These are phyloP conservation scores for Mallotus repandus DNA, from an alignment of 441 rosid species.

Conservation along the genomic window DNA sequence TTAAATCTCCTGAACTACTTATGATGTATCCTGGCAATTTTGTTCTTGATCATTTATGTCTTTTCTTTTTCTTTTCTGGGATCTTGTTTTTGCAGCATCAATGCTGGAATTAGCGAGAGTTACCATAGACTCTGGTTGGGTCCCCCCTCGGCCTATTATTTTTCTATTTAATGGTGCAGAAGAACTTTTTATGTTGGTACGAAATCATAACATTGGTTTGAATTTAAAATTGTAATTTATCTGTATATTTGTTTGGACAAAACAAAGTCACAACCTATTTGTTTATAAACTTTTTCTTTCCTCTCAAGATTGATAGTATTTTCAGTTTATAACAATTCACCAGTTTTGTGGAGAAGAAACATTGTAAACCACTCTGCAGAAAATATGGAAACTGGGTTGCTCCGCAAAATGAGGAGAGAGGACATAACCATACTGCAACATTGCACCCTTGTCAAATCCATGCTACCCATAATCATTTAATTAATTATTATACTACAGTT, in stretches of 20 bases:
- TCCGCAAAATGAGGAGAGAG: background rate
- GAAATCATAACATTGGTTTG: slow-evolving; percentile 11
- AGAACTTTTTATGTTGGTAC: slow-evolving; percentile 94
- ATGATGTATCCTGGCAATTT: slow-evolving; percentile 8
- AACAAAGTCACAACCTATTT: background rate
- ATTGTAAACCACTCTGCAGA: background rate
- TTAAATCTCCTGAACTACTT: slow-evolving; percentile 20
- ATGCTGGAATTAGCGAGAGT: slow-evolving; percentile 90
- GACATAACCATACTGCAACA: slow-evolving; percentile 5
- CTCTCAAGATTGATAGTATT: background rate
- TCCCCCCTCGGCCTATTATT: slow-evolving; percentile 81
- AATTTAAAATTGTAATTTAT: background rate
- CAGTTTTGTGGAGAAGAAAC: background rate
- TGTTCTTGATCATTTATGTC: slow-evolving; percentile 16
- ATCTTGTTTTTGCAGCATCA: slow-evolving; percentile 58
- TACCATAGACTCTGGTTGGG: slow-evolving; percentile 79
- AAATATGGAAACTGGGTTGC: background rate
- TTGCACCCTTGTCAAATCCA: slow-evolving; percentile 11
- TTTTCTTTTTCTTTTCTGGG: slow-evolving; percentile 11
- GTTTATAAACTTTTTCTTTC: background rate
- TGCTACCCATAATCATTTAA: slow-evolving; percentile 14
- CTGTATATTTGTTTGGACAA: background rate
- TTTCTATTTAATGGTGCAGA: slow-evolving; percentile 98
- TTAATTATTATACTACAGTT: slow-evolving; percentile 9
- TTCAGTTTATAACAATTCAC: background rate